Conservation (phyloP, 192 early-diverging fungal species). For the Gonapodya prolifera region DNA sequence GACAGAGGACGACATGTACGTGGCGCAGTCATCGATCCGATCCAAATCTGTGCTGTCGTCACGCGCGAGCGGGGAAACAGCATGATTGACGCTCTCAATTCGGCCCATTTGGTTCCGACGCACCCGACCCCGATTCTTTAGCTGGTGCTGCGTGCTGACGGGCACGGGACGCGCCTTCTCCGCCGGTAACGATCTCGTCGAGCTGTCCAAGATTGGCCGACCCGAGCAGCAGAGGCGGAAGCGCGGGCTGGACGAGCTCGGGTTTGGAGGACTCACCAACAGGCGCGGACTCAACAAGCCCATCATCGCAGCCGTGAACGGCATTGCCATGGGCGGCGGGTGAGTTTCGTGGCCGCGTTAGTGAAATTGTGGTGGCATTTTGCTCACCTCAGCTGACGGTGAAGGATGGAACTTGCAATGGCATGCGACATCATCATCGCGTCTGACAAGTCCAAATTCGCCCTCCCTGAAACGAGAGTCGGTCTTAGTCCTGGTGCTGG, state of each 20-base stretch:
- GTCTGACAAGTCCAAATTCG: neutral
- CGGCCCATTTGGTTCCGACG: neutral
- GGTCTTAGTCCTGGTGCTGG: neutral
- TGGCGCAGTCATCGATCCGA: no score
- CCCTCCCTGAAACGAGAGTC: neutral
- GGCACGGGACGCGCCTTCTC: neutral
- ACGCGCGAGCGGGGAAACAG: no score
- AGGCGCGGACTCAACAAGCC: conserved; percentile 1
- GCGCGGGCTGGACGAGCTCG: neutral
- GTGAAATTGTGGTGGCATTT: neutral
- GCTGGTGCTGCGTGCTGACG: neutral
- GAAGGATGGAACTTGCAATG: neutral
- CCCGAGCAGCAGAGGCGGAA: neutral
- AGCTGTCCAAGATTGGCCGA: neutral
- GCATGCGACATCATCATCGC: conserved; percentile 2
- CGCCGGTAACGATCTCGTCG: conserved; percentile 2
- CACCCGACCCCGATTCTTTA: neutral
- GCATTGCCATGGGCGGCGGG: neutral
- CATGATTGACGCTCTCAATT: neutral
- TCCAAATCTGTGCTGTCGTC: no score
- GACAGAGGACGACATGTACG: neutral
- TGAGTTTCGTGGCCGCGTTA: neutral
- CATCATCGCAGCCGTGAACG: conserved; percentile 2
- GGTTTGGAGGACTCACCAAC: neutral
- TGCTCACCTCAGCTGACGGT: neutral